Base-by-base conservation (phyloP, 345 rosid genomes). In the Salix exigua region DNA sequence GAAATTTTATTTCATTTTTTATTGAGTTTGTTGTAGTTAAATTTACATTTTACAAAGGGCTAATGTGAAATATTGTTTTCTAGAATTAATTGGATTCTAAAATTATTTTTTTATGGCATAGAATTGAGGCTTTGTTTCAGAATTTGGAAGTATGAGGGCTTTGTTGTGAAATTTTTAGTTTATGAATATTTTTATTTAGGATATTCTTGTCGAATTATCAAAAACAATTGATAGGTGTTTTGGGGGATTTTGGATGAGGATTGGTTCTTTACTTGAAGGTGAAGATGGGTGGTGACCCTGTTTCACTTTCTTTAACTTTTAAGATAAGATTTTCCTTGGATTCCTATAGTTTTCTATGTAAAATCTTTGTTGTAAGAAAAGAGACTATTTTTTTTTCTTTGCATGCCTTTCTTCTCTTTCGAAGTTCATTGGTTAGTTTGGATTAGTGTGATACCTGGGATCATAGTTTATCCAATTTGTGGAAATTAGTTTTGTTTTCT, bases 301-400 rank as follows among this genome's bases (percentile, higher is more conserved):
- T 74, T 68, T 79, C 66, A 28, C 48, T 70, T 70, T 80, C 78
- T 74, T 73, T 76, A 55, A 68, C 70, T 76, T 21, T 72, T 84
- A 51, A 31, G 44, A 61, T 53, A 40, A 64, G 35, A 48, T 77
- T 73, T 68, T 40, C 72, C 77, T 88, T 51, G 86, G 82, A 85
- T 81, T 84, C 85, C 71, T 72, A 42, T 78, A 70, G 31, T 55
- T 74, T 64, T 17, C 25, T 67, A 64, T 3, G 12, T 37, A 53
- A 35, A 5, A 31, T 9, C 23, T 4, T 28, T 28, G 18, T 23
- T 6, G 9, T 6, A 33, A 68, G 66, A 40, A 68, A 60, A 18
- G 33, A 40, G 12, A 48, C n/a, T 38, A 4, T 18, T 42, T 8
- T 18, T 18, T 28, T 73, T 50, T 60, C 44, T 53, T 69, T 67